A percentile compares a stretch with the other conserved stretches of the same genome.
Evolutionary conservation across 371 early-diverging fungal species (phyloP).

Genomic region (Apophysomyces sp.): DNA sequence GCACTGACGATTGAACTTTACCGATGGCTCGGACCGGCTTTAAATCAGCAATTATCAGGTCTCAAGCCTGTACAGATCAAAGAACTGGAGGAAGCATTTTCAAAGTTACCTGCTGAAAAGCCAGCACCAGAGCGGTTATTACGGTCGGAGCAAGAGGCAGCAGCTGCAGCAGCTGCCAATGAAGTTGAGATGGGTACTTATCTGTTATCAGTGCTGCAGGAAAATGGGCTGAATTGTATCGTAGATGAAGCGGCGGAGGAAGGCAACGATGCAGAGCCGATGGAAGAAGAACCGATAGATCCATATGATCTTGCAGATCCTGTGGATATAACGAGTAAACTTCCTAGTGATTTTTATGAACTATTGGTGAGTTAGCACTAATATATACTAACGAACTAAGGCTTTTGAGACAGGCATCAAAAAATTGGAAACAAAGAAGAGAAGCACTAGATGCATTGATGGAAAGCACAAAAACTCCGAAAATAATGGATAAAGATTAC

Average conservation of each 20-base stretch:
- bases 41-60: slow-evolving; percentile 62
- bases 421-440: slow-evolving; percentile 96
- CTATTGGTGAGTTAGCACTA: slow-evolving; percentile 43
- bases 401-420: slow-evolving; percentile 52
- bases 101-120: slow-evolving; percentile 63
- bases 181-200: slow-evolving; percentile 27
- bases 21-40: slow-evolving; percentile 79
- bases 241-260: slow-evolving; percentile 40
- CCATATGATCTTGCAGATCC: slow-evolving; percentile 87
- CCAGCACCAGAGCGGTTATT: slow-evolving; percentile 72
- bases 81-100: slow-evolving; percentile 86
- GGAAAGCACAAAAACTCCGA: slow-evolving; percentile 69
- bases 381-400: not conserved
- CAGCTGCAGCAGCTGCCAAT: slow-evolving; percentile 46
- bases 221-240: not conserved
- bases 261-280: slow-evolving; percentile 29
- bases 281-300: slow-evolving; percentile 63
- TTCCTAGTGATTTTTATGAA: slow-evolving; percentile 80
- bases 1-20: slow-evolving; percentile 77
- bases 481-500: slow-evolving; percentile 77
- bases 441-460: slow-evolving; percentile 83
- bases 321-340: slow-evolving; percentile 83
- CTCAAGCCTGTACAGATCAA: slow-evolving; percentile 89
- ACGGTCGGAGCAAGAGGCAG: slow-evolving; percentile 73
- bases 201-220: not conserved